Conservation (phyloP, 2,329 filamentous ascomycete species). For the Knufia fluminis region DNA sequence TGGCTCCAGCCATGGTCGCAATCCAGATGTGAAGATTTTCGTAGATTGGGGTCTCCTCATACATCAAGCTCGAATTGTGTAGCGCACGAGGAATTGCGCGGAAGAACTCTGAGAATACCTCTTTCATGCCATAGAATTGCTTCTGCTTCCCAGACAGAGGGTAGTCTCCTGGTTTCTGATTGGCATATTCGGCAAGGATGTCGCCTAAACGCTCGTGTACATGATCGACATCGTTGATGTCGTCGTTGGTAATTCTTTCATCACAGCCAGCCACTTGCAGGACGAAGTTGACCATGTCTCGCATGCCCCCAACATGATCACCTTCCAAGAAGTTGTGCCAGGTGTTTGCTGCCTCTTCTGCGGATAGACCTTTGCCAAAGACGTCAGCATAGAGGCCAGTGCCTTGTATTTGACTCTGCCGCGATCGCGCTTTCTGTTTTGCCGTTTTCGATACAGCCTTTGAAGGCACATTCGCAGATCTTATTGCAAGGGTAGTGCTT, state of each 20-base stretch:
- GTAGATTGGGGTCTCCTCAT: slow-evolving; percentile 65
- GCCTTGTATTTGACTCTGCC: slow-evolving; percentile 45
- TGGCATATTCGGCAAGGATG: slow-evolving; percentile 79
- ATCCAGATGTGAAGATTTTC: slow-evolving; percentile 89
- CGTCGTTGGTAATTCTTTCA: slow-evolving; percentile 65
- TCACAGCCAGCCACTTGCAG: slow-evolving; percentile 68
- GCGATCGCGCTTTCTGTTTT: slow-evolving; percentile 43
- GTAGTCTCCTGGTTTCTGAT: slow-evolving; percentile 78
- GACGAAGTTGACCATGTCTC: slow-evolving; percentile 54
- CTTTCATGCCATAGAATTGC: slow-evolving; percentile 66
- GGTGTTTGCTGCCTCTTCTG: slow-evolving; percentile 48
- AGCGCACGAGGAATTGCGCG: slow-evolving; percentile 64
- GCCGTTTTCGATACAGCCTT: slow-evolving; percentile 29
- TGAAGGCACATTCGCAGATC: slow-evolving; percentile 39
- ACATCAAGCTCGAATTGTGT: slow-evolving; percentile 72
- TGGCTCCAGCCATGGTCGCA: slow-evolving; percentile 78
- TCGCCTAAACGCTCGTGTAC: slow-evolving; percentile 68
- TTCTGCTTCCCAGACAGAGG: slow-evolving; percentile 78
- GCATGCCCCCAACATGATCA: slow-evolving; percentile 46
- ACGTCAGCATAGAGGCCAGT: slow-evolving; percentile 53
- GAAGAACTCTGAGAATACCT: slow-evolving; percentile 70
- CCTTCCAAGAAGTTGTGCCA: slow-evolving; percentile 51
- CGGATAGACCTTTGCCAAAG: slow-evolving; percentile 46
- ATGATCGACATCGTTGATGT: slow-evolving; percentile 84
- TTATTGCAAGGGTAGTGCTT: slow-evolving; percentile 44